Conservation (phyloP, 2,329 filamentous ascomycete species). For the Xylariomycetidae sp. region DNA sequence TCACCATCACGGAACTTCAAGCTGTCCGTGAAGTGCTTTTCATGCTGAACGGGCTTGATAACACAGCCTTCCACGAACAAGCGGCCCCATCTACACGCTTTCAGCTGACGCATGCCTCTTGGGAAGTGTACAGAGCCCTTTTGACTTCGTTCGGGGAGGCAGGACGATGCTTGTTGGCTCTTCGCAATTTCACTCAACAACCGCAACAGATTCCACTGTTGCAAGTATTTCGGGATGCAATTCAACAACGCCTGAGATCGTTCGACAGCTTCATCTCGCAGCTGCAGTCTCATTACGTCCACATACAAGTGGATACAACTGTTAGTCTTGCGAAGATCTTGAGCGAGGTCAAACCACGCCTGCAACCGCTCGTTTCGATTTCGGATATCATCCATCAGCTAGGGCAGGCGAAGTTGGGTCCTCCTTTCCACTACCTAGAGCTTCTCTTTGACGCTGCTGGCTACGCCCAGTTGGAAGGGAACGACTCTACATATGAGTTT, state of each 20-base stretch:
- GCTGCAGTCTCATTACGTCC: slow-evolving; percentile 56
- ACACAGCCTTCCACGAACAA: slow-evolving; percentile 57
- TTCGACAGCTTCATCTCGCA: slow-evolving; percentile 55
- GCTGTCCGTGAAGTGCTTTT: slow-evolving; percentile 72
- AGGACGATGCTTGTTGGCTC: slow-evolving; percentile 37
- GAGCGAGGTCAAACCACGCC: slow-evolving; percentile 46
- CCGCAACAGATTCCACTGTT: slow-evolving; percentile 51
- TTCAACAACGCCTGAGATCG: slow-evolving; percentile 47
- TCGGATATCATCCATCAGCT: slow-evolving; percentile 56
- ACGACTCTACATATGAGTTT: slow-evolving; percentile 53
- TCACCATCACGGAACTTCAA: slow-evolving; percentile 62
- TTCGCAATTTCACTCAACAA: slow-evolving; percentile 39
- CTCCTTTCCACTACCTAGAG: slow-evolving; percentile 71
- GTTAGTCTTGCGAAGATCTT: slow-evolving; percentile 63
- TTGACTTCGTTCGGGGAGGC: slow-evolving; percentile 41
- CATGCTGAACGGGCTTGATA: slow-evolving; percentile 76
- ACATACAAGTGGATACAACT: slow-evolving; percentile 43
- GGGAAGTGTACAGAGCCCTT: slow-evolving; percentile 44
- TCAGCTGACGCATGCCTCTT: slow-evolving; percentile 42
- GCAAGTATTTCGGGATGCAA: slow-evolving; percentile 64
- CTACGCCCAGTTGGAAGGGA: slow-evolving; percentile 62
- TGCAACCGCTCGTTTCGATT: slow-evolving; percentile 53
- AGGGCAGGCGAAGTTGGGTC: slow-evolving; percentile 38
- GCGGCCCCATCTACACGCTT: slow-evolving; percentile 34
- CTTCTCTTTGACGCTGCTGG: slow-evolving; percentile 66